phyloP scores from a whole-genome alignment of 768 basidiomycete genomes.

The Naganishia kalamii region DNA sequence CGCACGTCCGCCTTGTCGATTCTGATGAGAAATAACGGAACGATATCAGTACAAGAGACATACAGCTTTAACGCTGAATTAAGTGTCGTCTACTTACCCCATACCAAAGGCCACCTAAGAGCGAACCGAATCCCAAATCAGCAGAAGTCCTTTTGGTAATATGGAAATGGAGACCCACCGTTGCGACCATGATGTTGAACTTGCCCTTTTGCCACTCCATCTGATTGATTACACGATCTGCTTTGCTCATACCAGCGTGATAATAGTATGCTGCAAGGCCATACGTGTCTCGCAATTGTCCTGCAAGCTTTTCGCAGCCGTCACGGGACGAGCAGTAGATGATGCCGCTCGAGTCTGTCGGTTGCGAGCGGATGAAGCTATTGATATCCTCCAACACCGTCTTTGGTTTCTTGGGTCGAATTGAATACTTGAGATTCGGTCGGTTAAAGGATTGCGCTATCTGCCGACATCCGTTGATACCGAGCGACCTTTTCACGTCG shows the following conservation, averaged over 20 bases:
- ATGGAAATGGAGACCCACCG: constrained; percentile 51
- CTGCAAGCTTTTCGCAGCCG: constrained; percentile 75
- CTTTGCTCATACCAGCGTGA: constrained; percentile 68
- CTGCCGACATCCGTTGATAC: constrained; percentile 56
- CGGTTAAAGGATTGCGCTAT: constrained; percentile 87
- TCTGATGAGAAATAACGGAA: constrained; percentile 11
- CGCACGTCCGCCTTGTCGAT: constrained; percentile 46
- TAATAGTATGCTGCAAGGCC: constrained; percentile 68
- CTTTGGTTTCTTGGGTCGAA: constrained; percentile 55
- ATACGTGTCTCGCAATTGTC: constrained; percentile 56
- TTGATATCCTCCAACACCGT: constrained; percentile 58
- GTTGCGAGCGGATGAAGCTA: constrained; percentile 59
- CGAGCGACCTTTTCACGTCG: constrained; percentile 70
- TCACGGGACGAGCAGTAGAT: constrained; percentile 71
- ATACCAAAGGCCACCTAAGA: constrained; percentile 76
- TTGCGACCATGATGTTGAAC: constrained; percentile 82
- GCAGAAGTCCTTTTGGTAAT: background rate
- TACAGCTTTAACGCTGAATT: too few species aligned
- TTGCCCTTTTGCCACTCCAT: constrained; percentile 66
- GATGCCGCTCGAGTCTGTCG: constrained; percentile 60
- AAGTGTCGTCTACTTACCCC: constrained; percentile 53
- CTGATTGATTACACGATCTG: constrained; percentile 61
- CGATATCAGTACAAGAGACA: constrained; percentile 11
- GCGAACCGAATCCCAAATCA: constrained; percentile 49
- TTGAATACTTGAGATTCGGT: constrained; percentile 73